Evolutionary conservation across 345 rosid species (phyloP), one percentile per base, ranked within the genome.

Genomic region (Hibiscus syriacus): DNA sequence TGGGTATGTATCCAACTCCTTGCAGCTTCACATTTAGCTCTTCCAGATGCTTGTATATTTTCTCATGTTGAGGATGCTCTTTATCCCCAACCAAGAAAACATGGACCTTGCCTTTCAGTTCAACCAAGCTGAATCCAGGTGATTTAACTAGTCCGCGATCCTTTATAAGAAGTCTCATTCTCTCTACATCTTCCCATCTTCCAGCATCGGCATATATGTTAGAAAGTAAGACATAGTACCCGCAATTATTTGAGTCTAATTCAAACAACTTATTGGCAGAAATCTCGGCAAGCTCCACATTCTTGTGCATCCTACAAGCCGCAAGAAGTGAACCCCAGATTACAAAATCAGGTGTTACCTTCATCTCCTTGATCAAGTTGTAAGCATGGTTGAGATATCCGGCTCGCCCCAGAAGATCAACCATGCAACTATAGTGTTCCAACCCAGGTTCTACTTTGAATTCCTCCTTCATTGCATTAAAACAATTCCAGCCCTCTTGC

Each of bases 401-500:
- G 0, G 92, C 85, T 9, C 90, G 86, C 22, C 98, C 89, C n/a
- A 92, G 83, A 71, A 92, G 92, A 82, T 92, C 97, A 67, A 90
- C 92, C 83, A 92, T 88, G 83, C 97, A 92, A 23, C 97, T 80
- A n/a, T 83, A 88, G 67, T 92, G 98, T 71, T 92, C 90, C 67
- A 90, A 48, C 53, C 95, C 87, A 12, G 97, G 98, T 57, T 90
- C 87, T 19, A 90, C 77, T 16, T 78, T 70, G 52, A 80, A 92
- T 63, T 84, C 80, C 12, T 16, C 49, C 11, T 52, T 76, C 98
- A 92, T 92, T 13, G 76, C 69, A 53, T 82, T 77, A 67, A 92
- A 92, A 92, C 90, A 90, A 70, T 64, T 81, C 96, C 96, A 81
- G 30, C 90, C 93, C 79, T 92, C 96, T 0, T 80, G 80, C 53